Percentiles rank a stretch among this genome's conserved stretches.
phyloP scores from a whole-genome alignment of 305 asterid species.

The Petunia hybrid region DNA sequence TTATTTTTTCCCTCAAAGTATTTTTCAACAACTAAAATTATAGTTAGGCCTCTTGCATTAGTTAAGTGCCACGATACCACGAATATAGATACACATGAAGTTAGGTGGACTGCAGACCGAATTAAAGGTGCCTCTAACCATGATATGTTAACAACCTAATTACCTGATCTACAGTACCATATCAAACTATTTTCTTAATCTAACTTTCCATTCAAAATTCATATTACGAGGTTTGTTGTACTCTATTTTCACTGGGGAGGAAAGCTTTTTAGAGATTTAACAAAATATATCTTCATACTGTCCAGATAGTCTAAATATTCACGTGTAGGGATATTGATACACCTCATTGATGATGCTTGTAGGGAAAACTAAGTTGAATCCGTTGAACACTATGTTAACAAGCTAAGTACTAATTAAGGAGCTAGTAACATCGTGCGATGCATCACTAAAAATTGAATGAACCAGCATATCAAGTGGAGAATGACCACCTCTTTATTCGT shows the following conservation, averaged over 20 bases:
- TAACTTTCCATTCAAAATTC: too few relatives aligned
- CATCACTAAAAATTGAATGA: conserved; percentile 19
- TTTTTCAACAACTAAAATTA: background rate
- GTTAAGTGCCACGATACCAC: background rate
- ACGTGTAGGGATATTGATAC: too few relatives aligned
- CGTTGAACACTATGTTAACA: background rate
- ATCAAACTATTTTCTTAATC: too few relatives aligned
- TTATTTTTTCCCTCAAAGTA: too few relatives aligned
- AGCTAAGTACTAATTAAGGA: background rate
- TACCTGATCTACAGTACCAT: background rate
- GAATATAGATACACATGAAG: background rate
- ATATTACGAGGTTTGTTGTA: too few relatives aligned
- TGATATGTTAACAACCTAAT: conserved; percentile 1
- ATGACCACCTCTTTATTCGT: conserved; percentile 19
- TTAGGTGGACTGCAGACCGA: background rate
- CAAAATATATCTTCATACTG: too few relatives aligned
- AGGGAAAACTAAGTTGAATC: background rate
- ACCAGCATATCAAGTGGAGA: conserved; percentile 24
- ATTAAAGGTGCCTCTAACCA: background rate
- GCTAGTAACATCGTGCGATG: conserved; percentile 14
- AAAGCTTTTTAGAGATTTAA: too few relatives aligned
- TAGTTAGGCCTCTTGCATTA: background rate
- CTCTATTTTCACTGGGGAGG: too few relatives aligned
- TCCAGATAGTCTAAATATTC: too few relatives aligned
- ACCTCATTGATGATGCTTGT: too few relatives aligned